Conservation (phyloP, 441 rosid genomes). For the Breynia disticha region DNA sequence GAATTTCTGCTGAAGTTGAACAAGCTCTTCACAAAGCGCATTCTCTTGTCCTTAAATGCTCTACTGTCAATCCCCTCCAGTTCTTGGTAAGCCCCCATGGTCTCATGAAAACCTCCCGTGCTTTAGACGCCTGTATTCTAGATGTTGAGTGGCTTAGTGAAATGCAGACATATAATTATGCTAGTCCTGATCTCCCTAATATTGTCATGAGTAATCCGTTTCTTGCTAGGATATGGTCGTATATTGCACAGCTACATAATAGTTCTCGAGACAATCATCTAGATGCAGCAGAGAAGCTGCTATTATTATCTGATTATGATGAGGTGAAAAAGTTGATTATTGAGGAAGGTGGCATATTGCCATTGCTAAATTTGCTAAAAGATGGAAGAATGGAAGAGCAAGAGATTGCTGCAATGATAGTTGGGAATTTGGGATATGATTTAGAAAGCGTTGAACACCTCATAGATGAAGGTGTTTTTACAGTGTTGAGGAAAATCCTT, state of each 20-base stretch:
- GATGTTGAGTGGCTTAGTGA: conserved; percentile 91
- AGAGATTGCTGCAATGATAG: conserved; percentile 74
- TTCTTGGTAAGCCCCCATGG: conserved; percentile 72
- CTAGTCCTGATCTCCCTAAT: too few species aligned
- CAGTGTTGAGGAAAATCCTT: conserved; percentile 63
- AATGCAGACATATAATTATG: conserved; percentile 19
- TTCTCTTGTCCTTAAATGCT: conserved; percentile 57
- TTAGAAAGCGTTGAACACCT: conserved; percentile 66
- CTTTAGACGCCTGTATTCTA: conserved; percentile 70
- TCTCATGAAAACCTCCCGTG: conserved; percentile 61
- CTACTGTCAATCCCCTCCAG: conserved; percentile 50
- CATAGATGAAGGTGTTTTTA: conserved; percentile 58
- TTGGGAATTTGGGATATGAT: conserved; percentile 79
- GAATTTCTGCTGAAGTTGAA: conserved; percentile 71
- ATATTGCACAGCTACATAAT: conserved; percentile 60
- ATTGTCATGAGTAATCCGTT: too few species aligned
- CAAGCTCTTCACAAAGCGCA: too few species aligned
- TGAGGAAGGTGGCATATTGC: conserved; percentile 84
- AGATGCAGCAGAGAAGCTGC: conserved; percentile 78
- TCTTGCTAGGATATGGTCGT: conserved; percentile 72
- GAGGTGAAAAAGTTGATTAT: conserved; percentile 75
- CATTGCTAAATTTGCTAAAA: conserved; percentile 60
- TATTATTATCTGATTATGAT: conserved; percentile 73
- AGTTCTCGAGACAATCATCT: conserved; percentile 56
- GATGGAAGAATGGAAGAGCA: conserved; percentile 84